These are phyloP conservation scores for Scheffersomyces stambukii DNA, from an alignment of 1,139 yeast species.

Conservation along the genomic window DNA sequence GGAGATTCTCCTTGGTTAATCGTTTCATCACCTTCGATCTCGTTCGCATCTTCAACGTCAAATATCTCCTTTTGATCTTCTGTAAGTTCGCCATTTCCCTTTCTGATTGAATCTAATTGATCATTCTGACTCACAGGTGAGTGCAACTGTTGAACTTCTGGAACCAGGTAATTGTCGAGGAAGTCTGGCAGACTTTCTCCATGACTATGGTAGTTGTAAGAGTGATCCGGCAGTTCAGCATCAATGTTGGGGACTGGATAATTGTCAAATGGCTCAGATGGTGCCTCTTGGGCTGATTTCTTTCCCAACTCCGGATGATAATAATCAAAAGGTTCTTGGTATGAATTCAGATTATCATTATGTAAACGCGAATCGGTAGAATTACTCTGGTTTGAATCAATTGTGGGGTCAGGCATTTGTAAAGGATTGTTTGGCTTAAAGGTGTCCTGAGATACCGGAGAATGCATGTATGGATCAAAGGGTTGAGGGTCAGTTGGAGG, in stretches of 20 bases:
- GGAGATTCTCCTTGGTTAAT: conserved; percentile 8
- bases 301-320: conserved; percentile 5
- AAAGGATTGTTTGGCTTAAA: conserved; percentile 4
- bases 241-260: conserved; percentile 20
- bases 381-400: conserved; percentile 4
- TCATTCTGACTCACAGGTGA: too few relatives aligned
- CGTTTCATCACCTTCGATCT: conserved; percentile 11
- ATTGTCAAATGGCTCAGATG: conserved; percentile 28
- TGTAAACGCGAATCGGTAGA: conserved; percentile 4
- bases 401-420: conserved; percentile 5
- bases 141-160: too few relatives aligned
- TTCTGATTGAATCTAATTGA: too few relatives aligned
- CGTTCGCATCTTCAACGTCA: not conserved
- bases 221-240: too few relatives aligned
- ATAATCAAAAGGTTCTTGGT: conserved; percentile 8
- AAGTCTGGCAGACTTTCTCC: too few relatives aligned
- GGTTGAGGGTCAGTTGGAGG: conserved; percentile 5
- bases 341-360: not conserved
- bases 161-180: too few relatives aligned
- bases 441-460: conserved; percentile 6
- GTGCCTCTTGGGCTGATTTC: conserved; percentile 1
- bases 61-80: not conserved
- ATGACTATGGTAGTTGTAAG: too few relatives aligned
- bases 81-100: too few relatives aligned
- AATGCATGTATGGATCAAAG: conserved; percentile 1